Evolutionary conservation across 1,139 yeast species (phyloP).

Genomic region (Geotrichum citri-aurantii): DNA sequence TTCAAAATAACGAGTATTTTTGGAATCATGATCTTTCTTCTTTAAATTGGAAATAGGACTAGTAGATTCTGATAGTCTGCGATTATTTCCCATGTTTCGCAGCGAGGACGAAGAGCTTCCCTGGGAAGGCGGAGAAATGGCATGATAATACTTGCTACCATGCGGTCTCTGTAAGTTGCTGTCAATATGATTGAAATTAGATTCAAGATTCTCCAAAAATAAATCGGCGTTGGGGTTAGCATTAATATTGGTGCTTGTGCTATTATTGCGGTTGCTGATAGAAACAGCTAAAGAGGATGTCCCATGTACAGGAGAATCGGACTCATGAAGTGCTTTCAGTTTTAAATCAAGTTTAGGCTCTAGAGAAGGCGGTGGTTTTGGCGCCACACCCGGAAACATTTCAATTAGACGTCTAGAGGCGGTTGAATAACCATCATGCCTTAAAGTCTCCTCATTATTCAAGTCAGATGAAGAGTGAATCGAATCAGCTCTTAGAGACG

Average conservation of each 20-base stretch:
- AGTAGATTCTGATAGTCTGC: neutral
- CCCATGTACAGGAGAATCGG: neutral
- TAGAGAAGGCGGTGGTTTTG: neutral
- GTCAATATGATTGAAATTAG: neutral
- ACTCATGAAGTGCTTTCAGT: neutral
- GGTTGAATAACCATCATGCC: neutral
- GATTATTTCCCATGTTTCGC: neutral
- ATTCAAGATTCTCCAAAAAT: neutral
- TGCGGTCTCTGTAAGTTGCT: neutral
- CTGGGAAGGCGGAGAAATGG: neutral
- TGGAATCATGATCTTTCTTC: slow-evolving; percentile 4
- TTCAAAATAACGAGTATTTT: neutral
- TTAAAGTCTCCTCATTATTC: neutral
- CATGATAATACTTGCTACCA: neutral
- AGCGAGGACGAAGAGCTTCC: neutral
- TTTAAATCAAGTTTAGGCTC: neutral
- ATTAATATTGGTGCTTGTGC: neutral
- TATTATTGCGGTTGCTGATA: neutral
- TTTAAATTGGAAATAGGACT: neutral
- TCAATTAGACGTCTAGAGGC: neutral
- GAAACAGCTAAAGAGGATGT: neutral
- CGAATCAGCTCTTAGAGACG: neutral
- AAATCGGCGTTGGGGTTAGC: neutral
- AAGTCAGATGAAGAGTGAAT: neutral
- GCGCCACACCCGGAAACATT: slow-evolving; percentile 5